Conservation (phyloP, 192 early-diverging fungal species). For the Glomus cerebriforme region DNA sequence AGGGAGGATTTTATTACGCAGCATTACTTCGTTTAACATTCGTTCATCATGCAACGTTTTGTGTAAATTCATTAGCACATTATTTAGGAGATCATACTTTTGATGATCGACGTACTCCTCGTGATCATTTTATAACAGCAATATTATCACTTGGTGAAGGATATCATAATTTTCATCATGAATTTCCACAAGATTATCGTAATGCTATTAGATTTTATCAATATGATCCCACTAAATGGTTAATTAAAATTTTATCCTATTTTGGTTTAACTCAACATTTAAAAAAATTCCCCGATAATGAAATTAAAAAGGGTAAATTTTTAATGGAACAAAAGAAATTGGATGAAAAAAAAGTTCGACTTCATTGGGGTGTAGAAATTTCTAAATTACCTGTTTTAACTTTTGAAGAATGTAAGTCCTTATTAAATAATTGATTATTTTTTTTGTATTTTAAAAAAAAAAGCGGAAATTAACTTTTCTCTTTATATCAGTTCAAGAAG, state of each 20-base stretch:
- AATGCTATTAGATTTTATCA: conserved; percentile 80
- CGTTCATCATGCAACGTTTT: conserved; percentile 89
- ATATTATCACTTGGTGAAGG: conserved; percentile 82
- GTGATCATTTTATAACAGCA: conserved; percentile 83
- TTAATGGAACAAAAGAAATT: conserved; percentile 87
- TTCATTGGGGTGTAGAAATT: conserved; percentile 78
- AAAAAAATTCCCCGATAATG: conserved; percentile 81
- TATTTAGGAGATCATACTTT: conserved; percentile 73
- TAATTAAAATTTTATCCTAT: conserved; percentile 61
- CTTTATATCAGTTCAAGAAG: conserved; percentile 36
- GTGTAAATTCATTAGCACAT: conserved; percentile 86
- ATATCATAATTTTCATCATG: conserved; percentile 89
- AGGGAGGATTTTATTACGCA: conserved; percentile 81
- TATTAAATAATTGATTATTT: too few species aligned
- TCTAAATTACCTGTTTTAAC: conserved; percentile 69
- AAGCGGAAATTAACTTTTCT: not conserved
- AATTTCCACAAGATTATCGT: conserved; percentile 87
- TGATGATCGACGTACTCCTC: conserved; percentile 85
- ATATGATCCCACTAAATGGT: conserved; percentile 90
- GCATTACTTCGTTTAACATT: conserved; percentile 71
- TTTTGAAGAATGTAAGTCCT: conserved; percentile 63
- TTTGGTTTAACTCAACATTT: conserved; percentile 74
- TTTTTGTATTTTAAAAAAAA: not conserved
- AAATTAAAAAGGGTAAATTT: conserved; percentile 77
- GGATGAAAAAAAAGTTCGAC: conserved; percentile 54